Conservation (phyloP, 2,329 filamentous ascomycete genomes). For the Stagonosporopsis rhizophila region DNA sequence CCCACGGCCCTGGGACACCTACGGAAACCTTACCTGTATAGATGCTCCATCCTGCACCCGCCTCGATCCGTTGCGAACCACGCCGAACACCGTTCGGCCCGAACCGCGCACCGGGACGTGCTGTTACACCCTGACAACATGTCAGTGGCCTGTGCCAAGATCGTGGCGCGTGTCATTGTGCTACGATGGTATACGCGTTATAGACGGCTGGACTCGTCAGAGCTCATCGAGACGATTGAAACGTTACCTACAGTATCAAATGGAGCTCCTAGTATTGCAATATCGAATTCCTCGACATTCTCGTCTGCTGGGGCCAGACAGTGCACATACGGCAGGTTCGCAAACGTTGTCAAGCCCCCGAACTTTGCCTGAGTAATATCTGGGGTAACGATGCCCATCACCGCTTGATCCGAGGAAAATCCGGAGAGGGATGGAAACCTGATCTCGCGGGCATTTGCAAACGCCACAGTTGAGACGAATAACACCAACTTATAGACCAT, state of each 20-base stretch:
- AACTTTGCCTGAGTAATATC: slow-evolving; percentile 47
- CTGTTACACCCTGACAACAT: slow-evolving; percentile 55
- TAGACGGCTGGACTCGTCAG: background rate
- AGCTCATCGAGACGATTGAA: background rate
- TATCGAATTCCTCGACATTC: slow-evolving; percentile 55
- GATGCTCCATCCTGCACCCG: slow-evolving; percentile 53
- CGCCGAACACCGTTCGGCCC: slow-evolving; percentile 60
- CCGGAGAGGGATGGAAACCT: slow-evolving; percentile 52
- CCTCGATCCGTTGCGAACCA: slow-evolving; percentile 58
- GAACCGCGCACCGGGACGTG: slow-evolving; percentile 60
- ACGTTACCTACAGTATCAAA: slow-evolving; percentile 55
- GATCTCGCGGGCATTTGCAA: slow-evolving; percentile 50
- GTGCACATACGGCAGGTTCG: slow-evolving; percentile 58
- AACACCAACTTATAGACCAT: background rate
- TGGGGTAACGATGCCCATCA: slow-evolving; percentile 26
- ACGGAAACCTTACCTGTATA: slow-evolving; percentile 54
- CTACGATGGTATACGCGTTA: background rate
- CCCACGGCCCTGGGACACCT: background rate
- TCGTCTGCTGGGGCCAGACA: slow-evolving; percentile 49
- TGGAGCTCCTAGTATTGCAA: slow-evolving; percentile 58
- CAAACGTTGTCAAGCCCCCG: slow-evolving; percentile 56
- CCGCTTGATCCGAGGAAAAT: slow-evolving; percentile 43
- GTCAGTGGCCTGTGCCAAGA: slow-evolving; percentile 9
- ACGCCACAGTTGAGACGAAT: background rate
- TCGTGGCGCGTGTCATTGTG: background rate